Evolutionary conservation across 2,329 filamentous ascomycete genomes (phyloP).

Genomic region (Penicillium italicum): DNA sequence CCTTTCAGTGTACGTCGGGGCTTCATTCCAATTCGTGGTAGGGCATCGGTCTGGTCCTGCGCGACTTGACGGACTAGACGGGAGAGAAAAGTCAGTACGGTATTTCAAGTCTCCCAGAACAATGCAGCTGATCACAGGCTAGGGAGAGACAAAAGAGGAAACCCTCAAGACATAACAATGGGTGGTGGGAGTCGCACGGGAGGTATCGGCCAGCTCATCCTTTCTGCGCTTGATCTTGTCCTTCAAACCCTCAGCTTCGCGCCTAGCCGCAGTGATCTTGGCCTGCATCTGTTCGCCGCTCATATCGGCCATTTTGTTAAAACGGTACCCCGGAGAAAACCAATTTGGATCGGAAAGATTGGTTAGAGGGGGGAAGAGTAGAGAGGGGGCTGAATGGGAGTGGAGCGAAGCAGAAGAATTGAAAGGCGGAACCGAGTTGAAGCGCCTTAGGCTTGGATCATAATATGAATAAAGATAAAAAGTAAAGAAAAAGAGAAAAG

Average conservation of each 20-base stretch:
- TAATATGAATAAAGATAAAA: constrained; percentile 13
- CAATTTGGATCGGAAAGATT: constrained; percentile 9
- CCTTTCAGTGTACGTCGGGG: constrained; percentile 95
- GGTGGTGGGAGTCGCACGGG: constrained; percentile 64
- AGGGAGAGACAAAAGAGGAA: not conserved
- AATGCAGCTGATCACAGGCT: not conserved
- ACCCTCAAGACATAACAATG: constrained; percentile 3
- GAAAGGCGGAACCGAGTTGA: constrained; percentile 11
- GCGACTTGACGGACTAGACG: constrained; percentile 81
- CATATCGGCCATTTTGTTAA: constrained; percentile 47
- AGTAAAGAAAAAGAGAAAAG: constrained; percentile 8
- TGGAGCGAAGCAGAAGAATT: constrained; percentile 19
- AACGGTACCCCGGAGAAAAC: constrained; percentile 25
- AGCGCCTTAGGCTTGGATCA: constrained; percentile 24
- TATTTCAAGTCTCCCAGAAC: not conserved
- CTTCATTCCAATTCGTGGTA: constrained; percentile 95
- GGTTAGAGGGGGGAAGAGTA: constrained; percentile 10
- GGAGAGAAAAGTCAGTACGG: constrained; percentile 25
- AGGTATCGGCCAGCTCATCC: constrained; percentile 97
- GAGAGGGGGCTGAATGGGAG: constrained; percentile 17
- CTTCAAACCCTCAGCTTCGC: constrained; percentile 96
- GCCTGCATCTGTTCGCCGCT: constrained; percentile 72
- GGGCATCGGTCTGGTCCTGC: constrained; percentile 83
- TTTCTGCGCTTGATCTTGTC: constrained; percentile 99
- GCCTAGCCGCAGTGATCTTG: constrained; percentile 84